These are phyloP conservation scores for Eucalyptus rudis DNA, from an alignment of 345 rosid species.

Conservation along the genomic window DNA sequence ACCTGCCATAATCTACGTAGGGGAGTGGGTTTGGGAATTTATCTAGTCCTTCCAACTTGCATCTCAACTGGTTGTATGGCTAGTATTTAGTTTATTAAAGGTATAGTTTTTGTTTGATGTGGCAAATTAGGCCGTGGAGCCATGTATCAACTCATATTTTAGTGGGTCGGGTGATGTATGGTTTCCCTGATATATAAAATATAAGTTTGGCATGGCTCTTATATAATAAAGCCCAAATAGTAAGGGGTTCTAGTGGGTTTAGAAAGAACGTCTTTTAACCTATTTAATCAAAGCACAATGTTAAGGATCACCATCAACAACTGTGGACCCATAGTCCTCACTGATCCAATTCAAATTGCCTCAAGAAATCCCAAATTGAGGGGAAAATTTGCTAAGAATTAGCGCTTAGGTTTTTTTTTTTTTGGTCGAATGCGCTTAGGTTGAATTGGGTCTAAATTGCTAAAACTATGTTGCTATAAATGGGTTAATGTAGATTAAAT, in stretches of 20 bases:
- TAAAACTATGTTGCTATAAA: background rate
- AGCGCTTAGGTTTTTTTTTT: background rate
- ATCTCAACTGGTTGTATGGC: background rate
- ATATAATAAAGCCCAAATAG: background rate
- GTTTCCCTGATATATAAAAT: background rate
- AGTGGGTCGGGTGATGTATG: background rate
- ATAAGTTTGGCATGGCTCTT: background rate
- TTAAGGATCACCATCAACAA: background rate
- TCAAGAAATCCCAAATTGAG: background rate
- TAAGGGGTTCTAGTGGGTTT: background rate
- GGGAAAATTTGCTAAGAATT: background rate
- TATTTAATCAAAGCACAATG: background rate
- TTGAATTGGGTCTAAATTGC: background rate
- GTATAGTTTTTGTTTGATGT: background rate
- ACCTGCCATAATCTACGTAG: background rate
- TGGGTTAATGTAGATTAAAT: background rate
- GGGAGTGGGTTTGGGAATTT: background rate
- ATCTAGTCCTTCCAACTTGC: background rate
- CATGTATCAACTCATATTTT: background rate
- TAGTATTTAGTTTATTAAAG: background rate
- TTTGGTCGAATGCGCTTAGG: no score
- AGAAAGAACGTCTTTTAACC: background rate
- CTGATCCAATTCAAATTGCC: background rate
- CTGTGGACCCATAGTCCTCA: background rate
- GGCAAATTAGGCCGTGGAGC: background rate